Base-by-base conservation (phyloP, 108 stramenopile genomes). In the Pseudonitzschia multistriata region DNA sequence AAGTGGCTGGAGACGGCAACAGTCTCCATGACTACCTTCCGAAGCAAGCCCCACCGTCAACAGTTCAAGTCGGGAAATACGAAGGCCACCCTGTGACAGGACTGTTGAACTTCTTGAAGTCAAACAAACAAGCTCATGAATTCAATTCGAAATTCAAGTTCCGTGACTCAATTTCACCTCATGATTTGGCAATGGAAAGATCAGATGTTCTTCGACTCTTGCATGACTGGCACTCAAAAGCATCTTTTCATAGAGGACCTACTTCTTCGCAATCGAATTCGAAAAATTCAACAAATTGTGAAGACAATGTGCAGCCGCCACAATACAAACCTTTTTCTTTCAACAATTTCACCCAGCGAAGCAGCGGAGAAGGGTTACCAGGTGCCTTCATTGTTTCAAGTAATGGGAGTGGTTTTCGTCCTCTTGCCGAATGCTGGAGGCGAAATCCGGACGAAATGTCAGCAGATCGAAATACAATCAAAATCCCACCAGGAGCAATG, bases 401-500 rank as follows among this genome's bases (percentile, higher is more conserved):
- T 34, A 88, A 92, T 56, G 79, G 77, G 36, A 76, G 60, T n/a
- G 61, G 64, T 31, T 40, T 45, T n/a, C 64, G 77, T 7, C 37
- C 28, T 3, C 33, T 80, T n/a, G 60, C 54, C 1, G 69, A 76
- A 30, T 79, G 81, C 62, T 31, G 68, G 45, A 50, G 55, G 49
- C 49, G 31, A 73, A 55, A 59, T 60, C 40, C 22, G 2, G 54
- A 14, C 7, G 36, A 40, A 11, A 59, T 21, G 36, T 36, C 30
- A 39, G 14, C 49, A 22, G 64, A 40, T 10, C 27, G 52, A 28
- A 28, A 48, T 21, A 74, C 45, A n/a, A 65, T 86, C 42, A 65
- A 59, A 54, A 81, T 93, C 27, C 89, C 92, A 40, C 86, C 92
- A 15, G 88, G 88, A 13, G 88, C 83, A 22, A 69, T 71, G 34